Percentiles rank a stretch among this genome's conserved stretches.
Conservation (phyloP, 2,329 filamentous ascomycete species). For the Botrytis tulipae region DNA sequence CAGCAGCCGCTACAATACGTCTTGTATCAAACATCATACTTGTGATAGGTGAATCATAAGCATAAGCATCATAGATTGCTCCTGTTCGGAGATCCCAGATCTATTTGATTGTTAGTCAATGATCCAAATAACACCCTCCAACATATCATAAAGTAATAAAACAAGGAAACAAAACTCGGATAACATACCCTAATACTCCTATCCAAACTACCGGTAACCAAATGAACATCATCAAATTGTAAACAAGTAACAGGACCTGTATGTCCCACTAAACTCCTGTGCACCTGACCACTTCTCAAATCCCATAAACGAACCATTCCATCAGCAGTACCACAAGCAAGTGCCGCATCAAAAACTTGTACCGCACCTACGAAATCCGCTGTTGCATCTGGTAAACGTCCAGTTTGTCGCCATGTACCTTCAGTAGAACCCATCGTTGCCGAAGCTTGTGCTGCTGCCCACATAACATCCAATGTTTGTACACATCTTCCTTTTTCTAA, state of each 20-base stretch:
- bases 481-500: constrained; percentile 95
- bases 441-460: constrained; percentile 90
- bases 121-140: background rate
- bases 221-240: constrained; percentile 93
- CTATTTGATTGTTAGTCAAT: constrained; percentile 49
- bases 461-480: constrained; percentile 95
- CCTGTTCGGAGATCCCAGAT: constrained; percentile 98
- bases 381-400: constrained; percentile 60
- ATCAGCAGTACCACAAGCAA: constrained; percentile 95
- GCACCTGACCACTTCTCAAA: constrained; percentile 93
- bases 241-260: constrained; percentile 91
- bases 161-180: background rate
- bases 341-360: constrained; percentile 92
- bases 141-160: too few relatives aligned
- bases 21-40: constrained; percentile 96
- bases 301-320: constrained; percentile 98
- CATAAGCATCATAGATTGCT: constrained; percentile 92
- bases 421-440: constrained; percentile 63
- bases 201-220: constrained; percentile 91
- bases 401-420: constrained; percentile 68
- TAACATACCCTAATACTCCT: constrained; percentile 84
- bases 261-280: constrained; percentile 90
- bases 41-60: constrained; percentile 87
- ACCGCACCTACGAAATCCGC: constrained; percentile 93
- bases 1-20: constrained; percentile 84